Evolutionary conservation across 371 early-diverging fungal species (phyloP).

Genomic region (Blakeslea trispora): DNA sequence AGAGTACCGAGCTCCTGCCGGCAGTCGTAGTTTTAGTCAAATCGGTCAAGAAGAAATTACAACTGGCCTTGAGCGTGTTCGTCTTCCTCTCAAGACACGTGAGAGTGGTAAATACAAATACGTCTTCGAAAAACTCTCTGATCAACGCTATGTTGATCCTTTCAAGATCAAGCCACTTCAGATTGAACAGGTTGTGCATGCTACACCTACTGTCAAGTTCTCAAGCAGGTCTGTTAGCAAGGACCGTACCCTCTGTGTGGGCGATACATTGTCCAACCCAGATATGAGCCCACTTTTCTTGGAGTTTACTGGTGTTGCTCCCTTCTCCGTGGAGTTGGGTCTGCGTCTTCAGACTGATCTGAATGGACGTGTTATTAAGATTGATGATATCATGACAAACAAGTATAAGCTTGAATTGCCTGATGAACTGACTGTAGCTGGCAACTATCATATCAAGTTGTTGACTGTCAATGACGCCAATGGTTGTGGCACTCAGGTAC

Average conservation of each 20-base stretch:
- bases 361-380: slow-evolving; percentile 25
- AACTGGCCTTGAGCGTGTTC: slow-evolving; percentile 33
- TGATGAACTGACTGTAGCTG: slow-evolving; percentile 35
- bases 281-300: slow-evolving; percentile 38
- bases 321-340: slow-evolving; percentile 44
- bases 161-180: slow-evolving; percentile 22
- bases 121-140: slow-evolving; percentile 45
- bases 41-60: slow-evolving; percentile 36
- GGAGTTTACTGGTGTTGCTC: slow-evolving; percentile 49
- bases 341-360: slow-evolving; percentile 41
- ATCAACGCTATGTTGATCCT: slow-evolving; percentile 46
- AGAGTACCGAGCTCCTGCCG: slow-evolving; percentile 7
- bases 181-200: slow-evolving; percentile 44
- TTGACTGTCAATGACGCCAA: slow-evolving; percentile 44
- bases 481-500: slow-evolving; percentile 35
- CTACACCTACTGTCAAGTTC: slow-evolving; percentile 46
- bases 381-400: slow-evolving; percentile 35
- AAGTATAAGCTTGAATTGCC: slow-evolving; percentile 33
- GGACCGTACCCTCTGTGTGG: slow-evolving; percentile 48
- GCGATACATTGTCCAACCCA: slow-evolving; percentile 31
- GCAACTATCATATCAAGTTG: slow-evolving; percentile 40
- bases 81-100: slow-evolving; percentile 40
- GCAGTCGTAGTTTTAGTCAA: slow-evolving; percentile 5
- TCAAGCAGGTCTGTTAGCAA: slow-evolving; percentile 9
- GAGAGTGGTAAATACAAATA: slow-evolving; percentile 45